These are phyloP conservation scores for Rhodotorula taiwanensis DNA, from an alignment of 768 basidiomycete species.

Conservation along the genomic window DNA sequence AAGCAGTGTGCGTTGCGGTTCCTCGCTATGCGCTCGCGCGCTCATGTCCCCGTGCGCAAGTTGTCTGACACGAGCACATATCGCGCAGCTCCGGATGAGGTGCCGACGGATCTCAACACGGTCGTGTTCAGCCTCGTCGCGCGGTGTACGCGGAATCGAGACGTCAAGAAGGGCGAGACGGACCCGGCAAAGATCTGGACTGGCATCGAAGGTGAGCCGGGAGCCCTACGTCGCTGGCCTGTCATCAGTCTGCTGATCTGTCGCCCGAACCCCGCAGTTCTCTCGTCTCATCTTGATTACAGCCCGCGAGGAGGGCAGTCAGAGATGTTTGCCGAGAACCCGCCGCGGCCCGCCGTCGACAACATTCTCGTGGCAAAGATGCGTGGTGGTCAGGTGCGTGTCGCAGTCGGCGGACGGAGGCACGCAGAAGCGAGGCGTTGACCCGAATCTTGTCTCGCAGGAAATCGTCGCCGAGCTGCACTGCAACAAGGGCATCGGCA, in stretches of 20 bases:
- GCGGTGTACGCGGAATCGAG: conserved; percentile 55
- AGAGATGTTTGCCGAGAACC: conserved; percentile 52
- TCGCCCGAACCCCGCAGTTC: conserved; percentile 22
- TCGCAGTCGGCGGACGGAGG: too few relatives aligned
- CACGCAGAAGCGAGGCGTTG: not conserved
- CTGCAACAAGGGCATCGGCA: conserved; percentile 84
- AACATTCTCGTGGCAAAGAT: conserved; percentile 87
- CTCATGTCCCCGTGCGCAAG: not conserved
- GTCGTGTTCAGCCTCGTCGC: conserved; percentile 74
- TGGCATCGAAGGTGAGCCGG: conserved; percentile 55
- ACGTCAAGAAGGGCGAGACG: conserved; percentile 51
- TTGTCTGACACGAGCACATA: not conserved
- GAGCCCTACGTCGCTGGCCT: conserved; percentile 19
- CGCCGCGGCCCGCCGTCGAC: conserved; percentile 62
- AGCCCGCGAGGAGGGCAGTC: conserved; percentile 73
- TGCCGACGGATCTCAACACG: conserved; percentile 81
- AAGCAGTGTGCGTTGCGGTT: conserved; percentile 41
- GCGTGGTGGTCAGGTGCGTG: conserved; percentile 68
- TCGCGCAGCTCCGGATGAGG: conserved; percentile 48
- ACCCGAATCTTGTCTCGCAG: conserved; percentile 30
- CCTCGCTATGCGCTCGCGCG: not conserved
- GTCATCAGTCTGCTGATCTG: not conserved
- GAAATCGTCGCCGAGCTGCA: conserved; percentile 75
- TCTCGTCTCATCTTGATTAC: conserved; percentile 56
- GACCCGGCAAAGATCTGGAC: conserved; percentile 62